Evolutionary conservation across 768 basidiomycete genomes (phyloP).

Genomic region (Xanthoconium stramineum): DNA sequence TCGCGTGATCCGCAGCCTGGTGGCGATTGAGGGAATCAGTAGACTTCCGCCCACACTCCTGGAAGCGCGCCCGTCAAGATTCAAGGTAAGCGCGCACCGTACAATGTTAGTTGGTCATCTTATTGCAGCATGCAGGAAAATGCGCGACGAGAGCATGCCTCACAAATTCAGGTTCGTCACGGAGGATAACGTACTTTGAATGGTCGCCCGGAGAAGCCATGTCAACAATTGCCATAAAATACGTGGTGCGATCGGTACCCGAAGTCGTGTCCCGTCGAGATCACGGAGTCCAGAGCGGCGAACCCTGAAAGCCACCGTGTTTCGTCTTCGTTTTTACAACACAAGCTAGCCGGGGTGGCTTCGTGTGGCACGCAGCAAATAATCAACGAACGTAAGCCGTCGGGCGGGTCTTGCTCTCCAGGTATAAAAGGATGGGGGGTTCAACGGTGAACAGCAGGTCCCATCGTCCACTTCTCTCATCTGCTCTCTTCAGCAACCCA

Average conservation of each 20-base stretch:
- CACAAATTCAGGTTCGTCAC: background rate
- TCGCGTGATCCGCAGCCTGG: too few species aligned
- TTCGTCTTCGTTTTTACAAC: slow-evolving; percentile 5
- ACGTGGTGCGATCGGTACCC: background rate
- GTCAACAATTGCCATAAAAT: too few species aligned
- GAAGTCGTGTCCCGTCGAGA: background rate
- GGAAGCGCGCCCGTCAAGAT: background rate
- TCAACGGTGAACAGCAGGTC: background rate
- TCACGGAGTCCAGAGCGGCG: background rate
- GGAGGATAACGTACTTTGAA: background rate
- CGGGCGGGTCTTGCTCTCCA: background rate
- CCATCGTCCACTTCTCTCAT: background rate
- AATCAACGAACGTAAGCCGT: slow-evolving; percentile 1
- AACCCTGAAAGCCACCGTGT: background rate
- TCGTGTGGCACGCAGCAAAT: background rate
- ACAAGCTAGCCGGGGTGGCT: background rate
- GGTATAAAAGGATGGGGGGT: slow-evolving; percentile 10
- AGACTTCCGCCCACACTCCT: too few species aligned
- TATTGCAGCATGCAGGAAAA: background rate
- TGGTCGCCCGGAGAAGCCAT: background rate
- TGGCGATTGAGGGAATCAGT: too few species aligned
- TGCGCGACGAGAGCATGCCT: background rate
- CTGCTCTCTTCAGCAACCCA: background rate
- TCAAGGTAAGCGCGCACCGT: background rate
- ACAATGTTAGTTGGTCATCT: background rate